Percentiles rank a stretch among this genome's conserved stretches.
These are phyloP conservation scores for Aaosphaeria arxii DNA, from an alignment of 2,329 filamentous ascomycete species.

Conservation along the genomic window DNA sequence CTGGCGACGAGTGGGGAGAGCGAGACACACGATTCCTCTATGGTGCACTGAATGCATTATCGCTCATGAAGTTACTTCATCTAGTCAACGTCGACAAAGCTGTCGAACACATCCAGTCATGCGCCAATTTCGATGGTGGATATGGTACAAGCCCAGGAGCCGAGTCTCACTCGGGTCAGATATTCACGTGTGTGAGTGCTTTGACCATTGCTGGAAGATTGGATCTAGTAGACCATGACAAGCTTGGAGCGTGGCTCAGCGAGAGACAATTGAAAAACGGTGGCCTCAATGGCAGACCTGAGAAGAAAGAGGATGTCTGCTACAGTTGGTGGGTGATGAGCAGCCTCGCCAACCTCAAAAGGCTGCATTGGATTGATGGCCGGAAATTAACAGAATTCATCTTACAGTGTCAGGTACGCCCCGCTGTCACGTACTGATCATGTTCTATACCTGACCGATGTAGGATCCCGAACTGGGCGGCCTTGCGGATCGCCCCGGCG, in stretches of 20 bases:
- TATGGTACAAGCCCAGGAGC: conserved; percentile 88
- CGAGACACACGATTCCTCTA: conserved; percentile 94
- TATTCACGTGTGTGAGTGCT: conserved; percentile 89
- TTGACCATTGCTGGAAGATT: conserved; percentile 78
- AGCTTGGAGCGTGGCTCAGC: conserved; percentile 84
- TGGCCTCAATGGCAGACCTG: conserved; percentile 88
- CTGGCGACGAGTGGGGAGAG: conserved; percentile 95
- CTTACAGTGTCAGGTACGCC: conserved; percentile 69
- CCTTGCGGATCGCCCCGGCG: conserved; percentile 82
- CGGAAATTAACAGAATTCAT: conserved; percentile 79
- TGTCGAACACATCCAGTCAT: conserved; percentile 73
- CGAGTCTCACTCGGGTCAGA: conserved; percentile 92
- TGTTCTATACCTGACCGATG: conserved; percentile 4
- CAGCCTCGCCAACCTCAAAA: conserved; percentile 83
- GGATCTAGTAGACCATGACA: conserved; percentile 78
- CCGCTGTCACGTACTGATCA: background rate
- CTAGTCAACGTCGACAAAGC: conserved; percentile 78
- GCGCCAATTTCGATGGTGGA: conserved; percentile 90
- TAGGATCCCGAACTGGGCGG: conserved; percentile 77
- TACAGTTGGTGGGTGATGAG: conserved; percentile 99
- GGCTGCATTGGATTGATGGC: conserved; percentile 89
- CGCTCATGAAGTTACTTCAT: conserved; percentile 70
- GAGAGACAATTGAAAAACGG: conserved; percentile 86
- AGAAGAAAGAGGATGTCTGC: conserved; percentile 95
- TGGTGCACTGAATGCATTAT: conserved; percentile 83